Evolutionary conservation across 139 green algal genomes (phyloP), one percentile per base, ranked within the genome.

Genomic region (Chlamydomonas sphaeroides): DNA sequence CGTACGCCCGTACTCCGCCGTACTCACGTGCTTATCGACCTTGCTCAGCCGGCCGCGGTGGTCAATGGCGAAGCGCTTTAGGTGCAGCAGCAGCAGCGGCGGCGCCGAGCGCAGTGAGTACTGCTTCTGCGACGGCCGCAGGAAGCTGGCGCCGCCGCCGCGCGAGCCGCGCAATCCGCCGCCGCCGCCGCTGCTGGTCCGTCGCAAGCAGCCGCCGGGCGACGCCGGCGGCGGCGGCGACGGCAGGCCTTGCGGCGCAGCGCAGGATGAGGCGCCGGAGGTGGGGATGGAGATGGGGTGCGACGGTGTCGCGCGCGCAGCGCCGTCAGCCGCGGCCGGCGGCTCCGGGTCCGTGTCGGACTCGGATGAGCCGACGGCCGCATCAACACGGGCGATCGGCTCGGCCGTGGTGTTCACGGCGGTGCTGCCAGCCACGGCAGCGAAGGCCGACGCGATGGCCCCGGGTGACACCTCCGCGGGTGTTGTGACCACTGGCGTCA

Each of bases 1-100:
- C n/a, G n/a, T n/a, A n/a, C n/a, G n/a, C 6, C 49, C 49, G 2
- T 20, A 2, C 8, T 11, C 65, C 2, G 20, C 26, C 42, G 33
- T 2, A 28, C 75, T 63, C 32, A 88, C 86, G 32, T 89, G 81
- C 11, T 89, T 89, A 53, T 84, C 79, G 48, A 95, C 76, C 79
- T 95, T 95, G 56, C 41, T 80, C n/a, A 95, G 87, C 36, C 85
- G 68, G 42, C 91, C 74, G 20, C 78, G 70, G 17, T 36, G 32
- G 65, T 95, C 92, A 80, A 93, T 89, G 36, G 84, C 82, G 45
- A 94, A 94, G 39, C 91, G 84, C 73, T 94, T 94, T 28, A 94
- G 81, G 56, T 94, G 91, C 80, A 94, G 71, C 69, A 91, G 80
- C 65, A 94, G 83, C 84, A 93, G 57, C 35, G 63, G 68, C 0